Conservation (phyloP, 352 stramenopile genomes). For the Phytophthora cactorum region DNA sequence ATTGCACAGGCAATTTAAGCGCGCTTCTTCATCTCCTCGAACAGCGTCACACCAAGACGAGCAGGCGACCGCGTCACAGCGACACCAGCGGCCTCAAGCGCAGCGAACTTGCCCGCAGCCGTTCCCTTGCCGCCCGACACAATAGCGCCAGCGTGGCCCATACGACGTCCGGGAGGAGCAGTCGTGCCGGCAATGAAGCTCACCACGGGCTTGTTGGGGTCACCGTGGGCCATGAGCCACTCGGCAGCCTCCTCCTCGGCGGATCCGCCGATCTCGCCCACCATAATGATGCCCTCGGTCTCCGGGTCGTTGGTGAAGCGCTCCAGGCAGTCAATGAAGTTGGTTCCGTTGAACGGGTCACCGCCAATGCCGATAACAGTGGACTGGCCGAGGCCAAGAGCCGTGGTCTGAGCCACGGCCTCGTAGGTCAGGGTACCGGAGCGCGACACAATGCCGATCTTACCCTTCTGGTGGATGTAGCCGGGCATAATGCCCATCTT, state of each 20-base stretch:
- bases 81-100: constrained; percentile 95
- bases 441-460: constrained; percentile 99
- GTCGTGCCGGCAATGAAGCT: constrained; percentile 99
- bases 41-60: constrained; percentile 96
- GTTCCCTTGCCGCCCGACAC: constrained; percentile 98
- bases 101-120: constrained; percentile 97
- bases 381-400: constrained; percentile 96
- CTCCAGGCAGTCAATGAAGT: constrained; percentile 99
- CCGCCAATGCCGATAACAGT: constrained; percentile 99
- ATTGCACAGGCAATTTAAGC: constrained; percentile 38
- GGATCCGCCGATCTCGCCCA: constrained; percentile 99
- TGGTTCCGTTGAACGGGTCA: constrained; percentile 99
- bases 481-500: constrained; percentile 99
- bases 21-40: constrained; percentile 94
- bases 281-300: constrained; percentile 99
- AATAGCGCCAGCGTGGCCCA: constrained; percentile 99
- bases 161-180: constrained; percentile 97
- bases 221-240: constrained; percentile 97
- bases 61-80: constrained; percentile 97
- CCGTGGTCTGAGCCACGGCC: constrained; percentile 98
- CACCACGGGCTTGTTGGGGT: constrained; percentile 99
- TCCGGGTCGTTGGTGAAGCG: constrained; percentile 99
- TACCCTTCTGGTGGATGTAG: constrained; percentile 98
- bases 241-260: constrained; percentile 99
- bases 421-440: constrained; percentile 99